Percentiles rank a stretch among this genome's conserved stretches.
phyloP scores from a whole-genome alignment of 768 basidiomycete species.

The Hypsizygus marmoreus region DNA sequence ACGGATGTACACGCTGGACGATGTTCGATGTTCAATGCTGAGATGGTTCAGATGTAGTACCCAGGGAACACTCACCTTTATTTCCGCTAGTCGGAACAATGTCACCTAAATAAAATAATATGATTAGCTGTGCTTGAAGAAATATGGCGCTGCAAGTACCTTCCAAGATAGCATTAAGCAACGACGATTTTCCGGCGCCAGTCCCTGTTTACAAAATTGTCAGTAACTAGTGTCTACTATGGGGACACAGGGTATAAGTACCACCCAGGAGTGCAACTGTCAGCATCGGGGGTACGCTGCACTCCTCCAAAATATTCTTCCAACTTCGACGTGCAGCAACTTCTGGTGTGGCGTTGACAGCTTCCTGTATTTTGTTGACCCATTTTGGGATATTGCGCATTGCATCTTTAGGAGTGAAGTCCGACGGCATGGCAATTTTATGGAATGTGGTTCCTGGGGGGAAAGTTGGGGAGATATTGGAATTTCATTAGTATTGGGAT shows the following conservation, averaged over 20 bases:
- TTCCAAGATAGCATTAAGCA: neutral
- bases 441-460: too few relatives aligned
- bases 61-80: neutral
- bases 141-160: too few relatives aligned
- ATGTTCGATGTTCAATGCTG: too few relatives aligned
- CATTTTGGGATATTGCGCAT: too few relatives aligned
- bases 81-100: neutral
- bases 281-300: too few relatives aligned
- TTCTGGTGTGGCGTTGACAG: neutral
- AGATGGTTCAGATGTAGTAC: neutral
- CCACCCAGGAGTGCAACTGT: too few relatives aligned
- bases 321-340: neutral
- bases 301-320: neutral
- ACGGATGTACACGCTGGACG: constrained; percentile 2
- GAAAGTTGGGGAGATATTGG: too few relatives aligned
- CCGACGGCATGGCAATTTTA: too few relatives aligned
- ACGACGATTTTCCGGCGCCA: neutral
- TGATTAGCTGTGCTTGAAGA: neutral
- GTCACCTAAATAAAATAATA: neutral
- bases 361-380: neutral
- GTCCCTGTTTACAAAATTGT: neutral
- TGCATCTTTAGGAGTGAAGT: too few relatives aligned
- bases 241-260: neutral
- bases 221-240: too few relatives aligned
- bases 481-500: too few relatives aligned